Percentiles rank a stretch among this genome's conserved stretches.
These are phyloP conservation scores for Sarocladium strictum DNA, from an alignment of 2,329 filamentous ascomycete species.

Conservation along the genomic window DNA sequence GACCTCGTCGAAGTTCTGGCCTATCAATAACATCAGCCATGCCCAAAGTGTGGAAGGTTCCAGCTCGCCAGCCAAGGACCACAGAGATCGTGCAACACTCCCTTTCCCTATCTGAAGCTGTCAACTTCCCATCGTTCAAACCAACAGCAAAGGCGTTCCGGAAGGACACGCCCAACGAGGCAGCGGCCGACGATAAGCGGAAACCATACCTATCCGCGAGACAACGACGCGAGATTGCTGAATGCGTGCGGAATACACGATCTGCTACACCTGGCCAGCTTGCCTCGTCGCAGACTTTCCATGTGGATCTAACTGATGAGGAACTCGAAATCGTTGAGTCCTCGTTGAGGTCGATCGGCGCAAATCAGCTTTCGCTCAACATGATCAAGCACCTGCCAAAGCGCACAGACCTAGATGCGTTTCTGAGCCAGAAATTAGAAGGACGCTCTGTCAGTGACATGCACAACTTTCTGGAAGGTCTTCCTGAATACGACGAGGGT, in stretches of 20 bases:
- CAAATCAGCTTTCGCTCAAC: background rate
- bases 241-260: background rate
- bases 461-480: constrained; percentile 1
- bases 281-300: background rate
- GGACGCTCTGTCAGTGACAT: background rate
- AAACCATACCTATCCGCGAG: background rate
- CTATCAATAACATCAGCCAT: background rate
- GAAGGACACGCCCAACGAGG: background rate
- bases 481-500: background rate
- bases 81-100: too few species aligned
- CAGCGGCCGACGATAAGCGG: background rate
- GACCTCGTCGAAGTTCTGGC: too few species aligned
- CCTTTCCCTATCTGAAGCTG: too few species aligned
- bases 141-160: background rate
- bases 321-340: background rate
- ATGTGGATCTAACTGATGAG: background rate
- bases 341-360: background rate
- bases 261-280: background rate
- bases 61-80: too few species aligned
- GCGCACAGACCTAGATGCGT: background rate
- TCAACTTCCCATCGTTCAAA: background rate
- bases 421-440: background rate
- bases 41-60: too few species aligned
- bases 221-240: background rate
- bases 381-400: background rate